Evolutionary conservation across 495 filamentous ascomycete genomes (phyloP).

Genomic region (Penicillium mononematosum): DNA sequence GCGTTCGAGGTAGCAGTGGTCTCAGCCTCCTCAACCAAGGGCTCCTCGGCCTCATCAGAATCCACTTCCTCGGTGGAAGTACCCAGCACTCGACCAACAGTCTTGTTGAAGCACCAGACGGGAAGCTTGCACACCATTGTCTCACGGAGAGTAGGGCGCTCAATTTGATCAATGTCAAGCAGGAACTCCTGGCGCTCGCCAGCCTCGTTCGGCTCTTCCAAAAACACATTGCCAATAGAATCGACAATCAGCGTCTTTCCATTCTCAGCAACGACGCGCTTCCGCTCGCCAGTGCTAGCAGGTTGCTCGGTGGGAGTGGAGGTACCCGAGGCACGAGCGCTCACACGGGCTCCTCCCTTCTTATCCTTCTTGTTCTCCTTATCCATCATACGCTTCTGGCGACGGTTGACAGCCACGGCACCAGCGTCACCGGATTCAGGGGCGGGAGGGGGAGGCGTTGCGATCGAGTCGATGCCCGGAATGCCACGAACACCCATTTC

Average conservation of each 20-base stretch:
- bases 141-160: constrained; percentile 62
- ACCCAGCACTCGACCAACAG: constrained; percentile 54
- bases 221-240: constrained; percentile 82
- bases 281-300: constrained; percentile 64
- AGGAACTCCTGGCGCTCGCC: constrained; percentile 78
- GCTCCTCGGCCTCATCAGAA: constrained; percentile 32
- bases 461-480: constrained; percentile 59
- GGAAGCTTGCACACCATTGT: constrained; percentile 71
- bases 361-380: constrained; percentile 71
- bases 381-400: constrained; percentile 84
- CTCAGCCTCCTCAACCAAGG: constrained; percentile 30
- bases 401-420: constrained; percentile 70
- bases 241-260: constrained; percentile 94
- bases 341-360: constrained; percentile 40
- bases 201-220: constrained; percentile 86
- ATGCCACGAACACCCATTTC: constrained; percentile 63
- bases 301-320: constrained; percentile 48
- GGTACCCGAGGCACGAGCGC: constrained; percentile 43
- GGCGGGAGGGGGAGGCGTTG: constrained; percentile 40
- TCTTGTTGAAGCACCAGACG: constrained; percentile 59
- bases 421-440: constrained; percentile 39
- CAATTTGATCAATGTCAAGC: constrained; percentile 72
- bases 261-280: constrained; percentile 86
- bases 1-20: constrained; percentile 30
- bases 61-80: constrained; percentile 32